Base-by-base conservation (phyloP, 106 monocot species). In the Platanthera guangdongensis region DNA sequence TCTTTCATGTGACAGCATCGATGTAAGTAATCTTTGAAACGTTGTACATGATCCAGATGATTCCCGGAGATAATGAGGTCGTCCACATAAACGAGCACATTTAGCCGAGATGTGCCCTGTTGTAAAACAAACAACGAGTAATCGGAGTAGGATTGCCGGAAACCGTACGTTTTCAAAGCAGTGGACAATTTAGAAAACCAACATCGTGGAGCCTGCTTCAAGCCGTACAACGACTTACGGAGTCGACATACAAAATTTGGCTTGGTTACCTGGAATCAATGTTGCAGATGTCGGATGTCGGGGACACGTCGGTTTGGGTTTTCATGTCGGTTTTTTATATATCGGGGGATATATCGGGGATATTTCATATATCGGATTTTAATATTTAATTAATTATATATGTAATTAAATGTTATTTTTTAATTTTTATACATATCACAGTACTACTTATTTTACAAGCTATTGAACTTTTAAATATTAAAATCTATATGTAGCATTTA, bases 61-160 rank as follows among this genome's bases (percentile, higher is more conserved):
- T 32, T 32, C 2, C 32, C 32, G 32, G 32, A 32, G 32, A 32
- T 32, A 32, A 32, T 32, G 32, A 32, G 32, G 32, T 32, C 32
- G 32, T 57, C 15, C 11, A 57, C 57, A 57, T 57, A 57, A 11
- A 57, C 57, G 1, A 57, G 57, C 15, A 57, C 57, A 57, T n/a
- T 57, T 13, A 57, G 57, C 11, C n/a, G 57, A 57, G n/a, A 13
- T 11, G 11, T n/a, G 3, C 57, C 57, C n/a, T 57, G 11, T n/a
- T n/a, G 2, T 5, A 57, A 13, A n/a, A n/a, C 11, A n/a, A 57
- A 57, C 15, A 57, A n/a, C 11, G 57, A 57, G n/a, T 57, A 57
- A 57, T 57, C 57, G n/a, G 57, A 57, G 57, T 57, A 57, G 57
- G 57, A 57, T 57, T 57, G 57, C n/a, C n/a, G 57, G n/a, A 57